A percentile compares a stretch with the other conserved stretches of the same genome.
phyloP scores from a whole-genome alignment of 202 grass and related monocot species.

The Thinopyrum obtusiflorum region DNA sequence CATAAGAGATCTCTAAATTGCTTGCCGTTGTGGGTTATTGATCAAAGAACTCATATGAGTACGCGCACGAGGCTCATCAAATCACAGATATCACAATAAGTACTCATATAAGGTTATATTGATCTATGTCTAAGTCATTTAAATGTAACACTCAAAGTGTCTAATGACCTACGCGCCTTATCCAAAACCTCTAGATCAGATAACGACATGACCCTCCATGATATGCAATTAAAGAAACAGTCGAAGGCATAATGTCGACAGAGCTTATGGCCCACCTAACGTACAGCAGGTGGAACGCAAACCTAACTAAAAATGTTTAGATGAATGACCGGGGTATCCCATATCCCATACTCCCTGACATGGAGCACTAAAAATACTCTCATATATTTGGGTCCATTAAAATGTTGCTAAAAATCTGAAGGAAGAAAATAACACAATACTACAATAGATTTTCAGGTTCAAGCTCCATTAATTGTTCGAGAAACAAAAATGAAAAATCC shows the following conservation, averaged over 20 bases:
- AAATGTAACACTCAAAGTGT: too few relatives aligned
- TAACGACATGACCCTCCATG: too few relatives aligned
- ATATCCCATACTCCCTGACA: neutral
- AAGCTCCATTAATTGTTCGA: neutral
- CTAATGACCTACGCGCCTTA: too few relatives aligned
- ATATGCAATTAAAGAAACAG: too few relatives aligned
- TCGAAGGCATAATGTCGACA: neutral
- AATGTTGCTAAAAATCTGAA: neutral
- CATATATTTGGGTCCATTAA: neutral
- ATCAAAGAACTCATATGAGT: too few relatives aligned
- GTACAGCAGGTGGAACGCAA: neutral
- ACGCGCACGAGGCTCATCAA: too few relatives aligned
- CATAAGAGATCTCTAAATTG: too few relatives aligned
- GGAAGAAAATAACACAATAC: neutral
- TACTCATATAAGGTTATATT: too few relatives aligned
- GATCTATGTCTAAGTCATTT: too few relatives aligned
- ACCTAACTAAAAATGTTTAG: neutral
- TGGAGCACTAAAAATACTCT: neutral
- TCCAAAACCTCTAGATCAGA: too few relatives aligned
- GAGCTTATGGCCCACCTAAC: neutral
- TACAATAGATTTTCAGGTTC: neutral
- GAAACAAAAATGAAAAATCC: neutral
- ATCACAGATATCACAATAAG: too few relatives aligned
- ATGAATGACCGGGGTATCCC: neutral
- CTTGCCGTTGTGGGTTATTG: too few relatives aligned